Percentiles rank a stretch among this genome's conserved stretches.
Conservation (phyloP, 2,329 filamentous ascomycete species). For the Alternaria rosae region DNA sequence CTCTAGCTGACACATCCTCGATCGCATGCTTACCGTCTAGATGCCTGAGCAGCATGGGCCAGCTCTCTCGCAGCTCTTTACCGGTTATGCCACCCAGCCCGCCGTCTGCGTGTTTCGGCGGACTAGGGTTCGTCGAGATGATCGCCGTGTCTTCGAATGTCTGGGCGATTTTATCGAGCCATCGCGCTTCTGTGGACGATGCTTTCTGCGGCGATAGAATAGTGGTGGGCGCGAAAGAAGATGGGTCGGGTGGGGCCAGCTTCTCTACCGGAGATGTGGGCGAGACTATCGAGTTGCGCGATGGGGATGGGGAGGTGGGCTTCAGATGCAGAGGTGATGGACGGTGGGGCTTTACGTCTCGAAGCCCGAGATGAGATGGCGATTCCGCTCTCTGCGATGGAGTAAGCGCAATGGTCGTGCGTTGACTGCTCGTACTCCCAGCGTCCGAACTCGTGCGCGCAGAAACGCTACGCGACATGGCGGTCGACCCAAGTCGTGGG, state of each 20-base stretch:
- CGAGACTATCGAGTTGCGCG: slow-evolving; percentile 23
- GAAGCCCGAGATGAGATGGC: slow-evolving; percentile 28
- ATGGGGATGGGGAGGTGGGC: slow-evolving; percentile 41
- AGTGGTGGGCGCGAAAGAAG: slow-evolving; percentile 38
- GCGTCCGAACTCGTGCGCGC: slow-evolving; percentile 42
- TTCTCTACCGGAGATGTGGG: slow-evolving; percentile 28
- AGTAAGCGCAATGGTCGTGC: slow-evolving; percentile 44
- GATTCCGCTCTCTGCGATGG: slow-evolving; percentile 30
- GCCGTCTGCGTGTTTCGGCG: slow-evolving; percentile 29
- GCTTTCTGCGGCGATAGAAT: slow-evolving; percentile 82
- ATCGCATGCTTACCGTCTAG: slow-evolving; percentile 86
- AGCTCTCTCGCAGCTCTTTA: slow-evolving; percentile 64
- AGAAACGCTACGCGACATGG: slow-evolving; percentile 36
- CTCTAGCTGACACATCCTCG: slow-evolving; percentile 84
- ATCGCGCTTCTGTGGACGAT: slow-evolving; percentile 78
- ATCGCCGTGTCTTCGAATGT: slow-evolving; percentile 51
- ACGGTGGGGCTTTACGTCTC: slow-evolving; percentile 37
- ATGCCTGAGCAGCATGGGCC: slow-evolving; percentile 80
- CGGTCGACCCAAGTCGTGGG: slow-evolving; percentile 26
- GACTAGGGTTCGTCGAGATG: slow-evolving; percentile 28
- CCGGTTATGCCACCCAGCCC: slow-evolving; percentile 27
- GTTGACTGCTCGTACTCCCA: slow-evolving; percentile 46
- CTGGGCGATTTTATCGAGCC: slow-evolving; percentile 57
- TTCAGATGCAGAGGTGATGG: slow-evolving; percentile 45
- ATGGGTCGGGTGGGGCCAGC: slow-evolving; percentile 24